Evolutionary conservation across 257 asterid genomes (phyloP).

Genomic region (Scutellaria minor): DNA sequence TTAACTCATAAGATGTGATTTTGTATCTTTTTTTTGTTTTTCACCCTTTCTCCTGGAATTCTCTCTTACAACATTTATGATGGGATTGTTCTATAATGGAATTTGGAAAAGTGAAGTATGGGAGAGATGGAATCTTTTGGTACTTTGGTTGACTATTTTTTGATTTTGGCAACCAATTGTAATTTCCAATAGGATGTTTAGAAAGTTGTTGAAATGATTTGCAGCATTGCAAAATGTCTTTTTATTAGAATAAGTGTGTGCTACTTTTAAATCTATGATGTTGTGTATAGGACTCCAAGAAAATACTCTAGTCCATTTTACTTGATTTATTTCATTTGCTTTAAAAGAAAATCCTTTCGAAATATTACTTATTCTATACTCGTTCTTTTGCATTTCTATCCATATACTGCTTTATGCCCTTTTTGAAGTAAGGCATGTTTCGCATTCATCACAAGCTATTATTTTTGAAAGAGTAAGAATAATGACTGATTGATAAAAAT

Average conservation of each 20-base stretch:
- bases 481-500: background rate
- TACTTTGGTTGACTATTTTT: conserved; percentile 4
- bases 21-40: background rate
- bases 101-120: background rate
- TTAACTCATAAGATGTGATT: background rate
- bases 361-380: background rate
- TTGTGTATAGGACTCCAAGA: conserved; percentile 14
- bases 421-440: conserved; percentile 9
- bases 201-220: conserved; percentile 14
- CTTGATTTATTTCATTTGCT: background rate
- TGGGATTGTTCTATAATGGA: background rate
- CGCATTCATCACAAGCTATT: conserved; percentile 4
- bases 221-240: background rate
- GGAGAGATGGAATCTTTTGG: background rate
- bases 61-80: conserved; percentile 8
- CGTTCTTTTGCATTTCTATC: conserved; percentile 14
- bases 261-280: background rate
- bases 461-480: background rate
- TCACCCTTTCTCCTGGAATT: background rate
- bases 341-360: background rate
- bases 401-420: conserved; percentile 8
- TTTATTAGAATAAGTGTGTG: background rate
- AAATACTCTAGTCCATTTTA: conserved; percentile 6
- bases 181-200: conserved; percentile 14
- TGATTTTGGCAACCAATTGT: background rate